Conservation (phyloP, 2,329 filamentous ascomycete species). For the Curvularia eragrostidis region DNA sequence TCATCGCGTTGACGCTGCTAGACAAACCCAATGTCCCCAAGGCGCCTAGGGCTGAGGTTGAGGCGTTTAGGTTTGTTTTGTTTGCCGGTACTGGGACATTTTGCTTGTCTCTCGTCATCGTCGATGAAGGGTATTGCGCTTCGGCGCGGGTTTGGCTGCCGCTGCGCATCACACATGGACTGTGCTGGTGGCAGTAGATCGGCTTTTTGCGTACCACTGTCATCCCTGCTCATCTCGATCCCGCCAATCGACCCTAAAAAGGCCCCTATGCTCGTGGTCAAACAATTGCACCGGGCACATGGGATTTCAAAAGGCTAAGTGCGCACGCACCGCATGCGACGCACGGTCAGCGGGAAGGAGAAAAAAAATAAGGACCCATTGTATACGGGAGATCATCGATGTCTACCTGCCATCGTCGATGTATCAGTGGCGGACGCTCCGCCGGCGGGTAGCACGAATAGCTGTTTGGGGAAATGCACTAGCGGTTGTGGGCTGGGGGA, state of each 20-base stretch:
- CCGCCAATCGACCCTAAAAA: neutral
- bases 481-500: neutral
- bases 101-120: neutral
- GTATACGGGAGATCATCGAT: constrained; percentile 21
- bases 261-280: constrained; percentile 21
- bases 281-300: constrained; percentile 32
- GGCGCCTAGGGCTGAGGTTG: too few relatives aligned
- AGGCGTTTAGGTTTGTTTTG: too few relatives aligned
- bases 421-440: neutral
- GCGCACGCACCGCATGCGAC: neutral
- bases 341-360: neutral
- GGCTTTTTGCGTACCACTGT: neutral
- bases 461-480: neutral
- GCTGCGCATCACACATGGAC: neutral
- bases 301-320: neutral
- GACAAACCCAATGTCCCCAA: too few relatives aligned
- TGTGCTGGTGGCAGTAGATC: neutral
- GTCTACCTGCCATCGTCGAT: constrained; percentile 17
- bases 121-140: neutral
- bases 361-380: neutral
- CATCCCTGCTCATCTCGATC: neutral
- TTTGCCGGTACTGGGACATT: too few relatives aligned
- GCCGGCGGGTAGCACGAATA: neutral
- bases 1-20: too few relatives aligned
- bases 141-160: neutral